phyloP scores from a whole-genome alignment of 202 grass and related monocot genomes.

The Saccharum hybrid region DNA sequence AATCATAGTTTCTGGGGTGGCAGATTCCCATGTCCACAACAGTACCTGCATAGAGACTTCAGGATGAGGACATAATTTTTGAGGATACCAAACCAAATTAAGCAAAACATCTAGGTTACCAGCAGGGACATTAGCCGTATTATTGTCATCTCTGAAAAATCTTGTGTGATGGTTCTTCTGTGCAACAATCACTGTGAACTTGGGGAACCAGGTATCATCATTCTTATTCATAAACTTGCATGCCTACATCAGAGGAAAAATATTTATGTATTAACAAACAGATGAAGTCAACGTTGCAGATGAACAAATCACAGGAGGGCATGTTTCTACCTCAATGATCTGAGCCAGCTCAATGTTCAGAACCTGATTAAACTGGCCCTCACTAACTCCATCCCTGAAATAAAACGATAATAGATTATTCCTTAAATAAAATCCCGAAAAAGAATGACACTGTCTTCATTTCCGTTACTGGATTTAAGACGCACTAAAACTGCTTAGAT shows the following conservation, averaged over 20 bases:
- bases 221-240: neutral
- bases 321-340: slow-evolving; percentile 63
- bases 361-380: slow-evolving; percentile 58
- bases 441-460: neutral
- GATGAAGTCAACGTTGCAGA: neutral
- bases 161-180: slow-evolving; percentile 16
- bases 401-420: neutral
- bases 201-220: neutral
- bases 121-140: too few species aligned
- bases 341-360: slow-evolving; percentile 61
- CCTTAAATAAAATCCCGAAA: neutral
- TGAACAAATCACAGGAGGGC: neutral
- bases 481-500: neutral
- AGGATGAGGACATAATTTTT: too few species aligned
- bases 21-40: too few species aligned
- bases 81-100: too few species aligned
- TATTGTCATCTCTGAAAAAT: neutral
- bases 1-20: too few species aligned
- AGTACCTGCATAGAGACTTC: too few species aligned
- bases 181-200: neutral
- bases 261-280: neutral
- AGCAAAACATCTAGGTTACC: too few species aligned
- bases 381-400: slow-evolving; percentile 66
- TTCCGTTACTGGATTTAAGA: slow-evolving; percentile 31
- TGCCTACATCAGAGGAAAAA: slow-evolving; percentile 1